Percentiles rank a stretch among this genome's conserved stretches.
These are phyloP conservation scores for Arabidopsis thaliana DNA, from an alignment of 345 rosid species.

Conservation along the genomic window DNA sequence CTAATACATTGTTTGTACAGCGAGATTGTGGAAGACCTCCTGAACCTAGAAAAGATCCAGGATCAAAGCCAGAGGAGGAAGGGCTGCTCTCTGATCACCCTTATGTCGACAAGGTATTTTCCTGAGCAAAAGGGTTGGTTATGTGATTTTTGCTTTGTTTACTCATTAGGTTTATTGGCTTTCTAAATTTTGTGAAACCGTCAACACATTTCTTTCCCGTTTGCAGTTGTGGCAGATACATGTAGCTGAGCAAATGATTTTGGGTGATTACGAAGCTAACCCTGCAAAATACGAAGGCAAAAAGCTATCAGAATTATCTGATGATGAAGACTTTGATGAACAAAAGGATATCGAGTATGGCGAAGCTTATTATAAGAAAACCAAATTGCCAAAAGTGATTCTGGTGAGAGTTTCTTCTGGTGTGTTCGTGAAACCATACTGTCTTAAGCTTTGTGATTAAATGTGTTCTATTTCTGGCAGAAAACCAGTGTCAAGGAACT, in stretches of 20 bases:
- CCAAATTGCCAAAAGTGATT: conserved; percentile 63
- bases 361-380: conserved; percentile 66
- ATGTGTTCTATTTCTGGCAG: conserved; percentile 49
- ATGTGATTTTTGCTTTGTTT: background rate
- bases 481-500: conserved; percentile 93
- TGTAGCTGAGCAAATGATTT: conserved; percentile 91
- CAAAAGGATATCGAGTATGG: conserved; percentile 62
- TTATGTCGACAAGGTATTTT: conserved; percentile 77
- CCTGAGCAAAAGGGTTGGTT: background rate
- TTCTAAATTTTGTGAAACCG: background rate
- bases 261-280: conserved; percentile 83
- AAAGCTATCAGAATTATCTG: conserved; percentile 79
- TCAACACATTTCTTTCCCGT: conserved; percentile 21
- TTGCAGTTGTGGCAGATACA: conserved; percentile 94
- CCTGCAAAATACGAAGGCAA: conserved; percentile 84
- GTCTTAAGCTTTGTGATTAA: conserved; percentile 32
- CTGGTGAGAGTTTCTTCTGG: conserved; percentile 55
- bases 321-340: conserved; percentile 76
- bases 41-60: conserved; percentile 79
- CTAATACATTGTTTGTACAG: conserved; percentile 48
- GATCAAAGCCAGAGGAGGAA: conserved; percentile 79
- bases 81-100: conserved; percentile 91
- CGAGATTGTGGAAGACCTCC: conserved; percentile 95
- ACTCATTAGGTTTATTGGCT: conserved; percentile 4
- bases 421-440: conserved; percentile 8